Percentiles rank a stretch among this genome's conserved stretches.
Evolutionary conservation across 2,329 filamentous ascomycete species (phyloP).

Genomic region (Cladosporium phlei): DNA sequence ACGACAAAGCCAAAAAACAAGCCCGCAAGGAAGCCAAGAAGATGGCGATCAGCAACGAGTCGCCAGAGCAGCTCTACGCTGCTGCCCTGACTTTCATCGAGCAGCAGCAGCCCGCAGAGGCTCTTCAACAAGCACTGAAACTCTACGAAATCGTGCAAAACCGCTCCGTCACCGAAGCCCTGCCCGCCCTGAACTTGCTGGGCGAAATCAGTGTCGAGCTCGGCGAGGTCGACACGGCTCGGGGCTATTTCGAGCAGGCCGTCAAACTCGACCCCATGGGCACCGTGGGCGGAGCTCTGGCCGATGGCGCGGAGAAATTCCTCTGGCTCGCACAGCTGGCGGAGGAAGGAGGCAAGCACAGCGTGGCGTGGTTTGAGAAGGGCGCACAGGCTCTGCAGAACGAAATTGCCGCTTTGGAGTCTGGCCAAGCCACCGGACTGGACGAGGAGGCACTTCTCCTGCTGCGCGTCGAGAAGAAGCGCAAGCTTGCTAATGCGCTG

Average conservation of each 20-base stretch:
- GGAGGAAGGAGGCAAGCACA: conserved; percentile 56
- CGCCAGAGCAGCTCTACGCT: conserved; percentile 52
- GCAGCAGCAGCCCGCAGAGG: conserved; percentile 54
- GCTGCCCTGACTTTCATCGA: conserved; percentile 54
- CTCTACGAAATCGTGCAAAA: conserved; percentile 48
- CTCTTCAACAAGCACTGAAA: conserved; percentile 51
- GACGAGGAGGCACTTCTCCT: conserved; percentile 35
- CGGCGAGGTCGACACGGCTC: conserved; percentile 73
- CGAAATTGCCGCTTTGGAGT: conserved; percentile 63
- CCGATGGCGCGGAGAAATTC: conserved; percentile 89
- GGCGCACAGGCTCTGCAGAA: conserved; percentile 68
- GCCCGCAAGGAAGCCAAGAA: conserved; percentile 49
- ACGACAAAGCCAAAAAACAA: conserved; percentile 29
- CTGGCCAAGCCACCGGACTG: conserved; percentile 31
- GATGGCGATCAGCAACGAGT: conserved; percentile 45
- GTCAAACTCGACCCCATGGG: conserved; percentile 74
- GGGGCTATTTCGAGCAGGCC: conserved; percentile 66
- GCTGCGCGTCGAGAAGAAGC: conserved; percentile 63
- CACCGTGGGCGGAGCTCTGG: conserved; percentile 60
- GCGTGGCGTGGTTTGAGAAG: conserved; percentile 58
- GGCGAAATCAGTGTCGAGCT: conserved; percentile 79
- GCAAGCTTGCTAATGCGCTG: conserved; percentile 81
- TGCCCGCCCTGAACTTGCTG: conserved; percentile 68
- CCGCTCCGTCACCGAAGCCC: conserved; percentile 34
- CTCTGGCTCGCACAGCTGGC: conserved; percentile 89